Conservation (phyloP, 768 basidiomycete species). For the Boletus tylopilopsis region DNA sequence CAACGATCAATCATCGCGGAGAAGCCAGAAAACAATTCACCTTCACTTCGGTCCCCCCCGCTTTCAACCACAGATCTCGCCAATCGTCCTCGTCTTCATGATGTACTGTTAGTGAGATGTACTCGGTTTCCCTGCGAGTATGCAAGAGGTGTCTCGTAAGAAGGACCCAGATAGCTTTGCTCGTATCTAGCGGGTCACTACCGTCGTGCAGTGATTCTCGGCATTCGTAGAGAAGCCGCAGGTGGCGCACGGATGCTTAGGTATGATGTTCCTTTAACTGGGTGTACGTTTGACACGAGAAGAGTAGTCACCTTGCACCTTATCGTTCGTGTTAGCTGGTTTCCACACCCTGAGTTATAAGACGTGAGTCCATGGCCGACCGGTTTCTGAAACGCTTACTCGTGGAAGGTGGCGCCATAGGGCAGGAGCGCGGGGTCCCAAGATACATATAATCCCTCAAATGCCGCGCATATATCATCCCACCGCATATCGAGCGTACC, state of each 20-base stretch:
- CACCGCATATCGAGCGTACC: conserved; percentile 63
- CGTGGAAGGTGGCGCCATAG: conserved; percentile 54
- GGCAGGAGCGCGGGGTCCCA: conserved; percentile 76
- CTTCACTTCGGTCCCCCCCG: conserved; percentile 35
- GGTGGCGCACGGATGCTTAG: conserved; percentile 38
- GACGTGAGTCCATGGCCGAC: not conserved
- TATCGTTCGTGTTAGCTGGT: conserved; percentile 37
- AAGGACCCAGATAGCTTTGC: conserved; percentile 71
- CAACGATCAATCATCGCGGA: conserved; percentile 1
- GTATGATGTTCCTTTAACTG: not conserved
- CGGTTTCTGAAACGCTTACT: conserved; percentile 40
- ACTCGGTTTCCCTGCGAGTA: conserved; percentile 59
- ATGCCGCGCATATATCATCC: conserved; percentile 68
- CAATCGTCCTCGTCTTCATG: conserved; percentile 42
- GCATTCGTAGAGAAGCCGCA: conserved; percentile 38
- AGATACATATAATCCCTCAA: conserved; percentile 80
- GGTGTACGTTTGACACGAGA: conserved; percentile 6
- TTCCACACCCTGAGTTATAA: conserved; percentile 36
- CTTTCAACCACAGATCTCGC: conserved; percentile 23
- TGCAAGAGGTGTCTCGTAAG: conserved; percentile 71
- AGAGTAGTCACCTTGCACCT: conserved; percentile 31
- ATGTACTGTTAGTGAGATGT: conserved; percentile 51
- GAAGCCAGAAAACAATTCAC: conserved; percentile 22
- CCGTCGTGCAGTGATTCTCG: not conserved
- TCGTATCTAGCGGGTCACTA: conserved; percentile 5